These are phyloP conservation scores for Chaetomium strumarium DNA, from an alignment of 2,329 filamentous ascomycete genomes.

Conservation along the genomic window DNA sequence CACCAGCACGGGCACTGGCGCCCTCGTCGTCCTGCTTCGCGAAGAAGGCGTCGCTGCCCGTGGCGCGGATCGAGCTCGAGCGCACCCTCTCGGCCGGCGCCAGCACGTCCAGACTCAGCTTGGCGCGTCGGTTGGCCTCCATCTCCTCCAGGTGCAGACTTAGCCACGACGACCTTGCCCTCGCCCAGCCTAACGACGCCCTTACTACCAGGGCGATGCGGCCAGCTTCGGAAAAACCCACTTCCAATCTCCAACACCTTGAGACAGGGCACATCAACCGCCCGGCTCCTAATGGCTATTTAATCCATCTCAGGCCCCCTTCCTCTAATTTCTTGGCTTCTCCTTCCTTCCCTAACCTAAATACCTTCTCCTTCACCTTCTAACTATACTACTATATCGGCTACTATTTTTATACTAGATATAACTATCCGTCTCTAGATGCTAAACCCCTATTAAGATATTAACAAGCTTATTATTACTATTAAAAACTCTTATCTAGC, in stretches of 20 bases:
- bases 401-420: not conserved
- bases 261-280: not conserved
- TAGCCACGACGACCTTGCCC: slow-evolving; percentile 2
- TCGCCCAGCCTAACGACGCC: not conserved
- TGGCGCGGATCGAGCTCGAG: too few relatives aligned
- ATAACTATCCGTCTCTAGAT: not conserved
- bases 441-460: not conserved
- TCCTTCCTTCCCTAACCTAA: not conserved
- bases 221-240: slow-evolving; percentile 6
- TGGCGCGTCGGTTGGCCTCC: too few relatives aligned
- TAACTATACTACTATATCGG: not conserved
- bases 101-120: too few relatives aligned
- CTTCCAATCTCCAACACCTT: slow-evolving; percentile 4
- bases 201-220: not conserved
- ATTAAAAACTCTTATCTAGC: too few relatives aligned
- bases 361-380: not conserved
- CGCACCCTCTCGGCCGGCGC: too few relatives aligned
- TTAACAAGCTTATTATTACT: not conserved
- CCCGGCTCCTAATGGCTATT: slow-evolving; percentile 1
- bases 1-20: too few relatives aligned
- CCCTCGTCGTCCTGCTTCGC: too few relatives aligned
- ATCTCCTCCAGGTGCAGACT: too few relatives aligned
- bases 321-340: not conserved
- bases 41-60: too few relatives aligned
- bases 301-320: not conserved